Base-by-base conservation (phyloP, 805 yeast genomes). In the Saturnispora diversa region DNA sequence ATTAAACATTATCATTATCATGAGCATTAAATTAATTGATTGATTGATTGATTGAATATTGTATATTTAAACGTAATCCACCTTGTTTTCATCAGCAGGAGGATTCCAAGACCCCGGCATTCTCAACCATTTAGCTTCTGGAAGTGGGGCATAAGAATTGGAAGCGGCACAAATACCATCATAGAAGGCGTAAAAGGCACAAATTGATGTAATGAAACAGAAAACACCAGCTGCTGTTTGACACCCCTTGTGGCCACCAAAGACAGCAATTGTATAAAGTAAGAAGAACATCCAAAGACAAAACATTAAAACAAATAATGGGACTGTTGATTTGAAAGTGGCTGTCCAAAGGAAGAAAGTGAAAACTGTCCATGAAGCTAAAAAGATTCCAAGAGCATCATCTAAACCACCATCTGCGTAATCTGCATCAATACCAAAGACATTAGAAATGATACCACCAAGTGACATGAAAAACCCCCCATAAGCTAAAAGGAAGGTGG, bases 401-500 rank as follows among this genome's bases (percentile, higher is more conserved):
- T 49, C 50, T 22, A 50, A 52, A 24, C 64, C 68, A 30, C 46
- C 45, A 15, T 56, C 59, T 12, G 55, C 51, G 46, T 71, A 72
- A 4, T 70, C 66, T 2, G 57, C 53, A 1, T 50, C 47, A 29
- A 72, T 64, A 2, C 70, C 75, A 50, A 70, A 70, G 10, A 59
- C 52, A 31, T 63, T 64, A 13, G 68, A 58, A 41, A 57, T 51
- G 19, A 70, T 59, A 19, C 66, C 65, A 27, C 71, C 75, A 48
- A 57, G 66, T 3, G 68, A 56, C 49, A 68, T 54, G 63, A 72
- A 72, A 54, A 72, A 72, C 6, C 69, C 68, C 34, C 75, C 77
- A 51, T 62, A 70, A 38, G 67, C 61, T 24, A 63, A 58, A 31
- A 72, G 56, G 16, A 70, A 66, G 9, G 70, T 65, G 10, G 70